A percentile compares a stretch with the other conserved stretches of the same genome.
phyloP scores from a whole-genome alignment of 139 green algal genomes.

The Chlorella sorokiniana region DNA sequence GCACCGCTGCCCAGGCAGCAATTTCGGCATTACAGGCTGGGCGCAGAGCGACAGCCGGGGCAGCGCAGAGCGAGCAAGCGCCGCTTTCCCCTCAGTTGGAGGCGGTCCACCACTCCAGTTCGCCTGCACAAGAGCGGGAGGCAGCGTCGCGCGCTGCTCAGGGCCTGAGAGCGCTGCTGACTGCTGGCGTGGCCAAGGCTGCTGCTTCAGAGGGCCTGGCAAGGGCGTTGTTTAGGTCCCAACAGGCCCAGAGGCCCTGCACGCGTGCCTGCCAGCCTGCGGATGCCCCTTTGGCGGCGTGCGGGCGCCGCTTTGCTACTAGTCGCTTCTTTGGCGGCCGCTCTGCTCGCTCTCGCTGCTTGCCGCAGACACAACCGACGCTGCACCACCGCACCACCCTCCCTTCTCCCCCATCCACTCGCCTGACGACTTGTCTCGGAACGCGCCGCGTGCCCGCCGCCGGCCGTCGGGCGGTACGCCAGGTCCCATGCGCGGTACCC shows the following conservation, averaged over 20 bases:
- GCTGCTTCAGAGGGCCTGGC: no score
- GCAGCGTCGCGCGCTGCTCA: neutral
- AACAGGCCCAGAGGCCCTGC: no score
- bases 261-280: no score
- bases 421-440: slow-evolving; percentile 10
- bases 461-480: slow-evolving; percentile 12
- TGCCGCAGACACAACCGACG: neutral
- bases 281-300: no score
- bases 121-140: neutral
- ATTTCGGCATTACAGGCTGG: no score
- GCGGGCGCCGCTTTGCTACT: no score
- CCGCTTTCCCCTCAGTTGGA: no score
- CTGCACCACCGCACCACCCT: neutral
- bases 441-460: slow-evolving; percentile 20
- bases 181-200: neutral
- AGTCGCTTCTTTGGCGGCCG: no score
- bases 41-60: no score
- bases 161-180: neutral
- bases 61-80: no score
- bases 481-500: slow-evolving; percentile 32
- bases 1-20: no score
- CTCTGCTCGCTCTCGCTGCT: neutral
- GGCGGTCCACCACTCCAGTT: slow-evolving; percentile 36
- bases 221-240: no score
- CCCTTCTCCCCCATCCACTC: neutral